These are phyloP conservation scores for Avena sativa DNA, from an alignment of 176 grass and related monocot genomes.

Conservation along the genomic window DNA sequence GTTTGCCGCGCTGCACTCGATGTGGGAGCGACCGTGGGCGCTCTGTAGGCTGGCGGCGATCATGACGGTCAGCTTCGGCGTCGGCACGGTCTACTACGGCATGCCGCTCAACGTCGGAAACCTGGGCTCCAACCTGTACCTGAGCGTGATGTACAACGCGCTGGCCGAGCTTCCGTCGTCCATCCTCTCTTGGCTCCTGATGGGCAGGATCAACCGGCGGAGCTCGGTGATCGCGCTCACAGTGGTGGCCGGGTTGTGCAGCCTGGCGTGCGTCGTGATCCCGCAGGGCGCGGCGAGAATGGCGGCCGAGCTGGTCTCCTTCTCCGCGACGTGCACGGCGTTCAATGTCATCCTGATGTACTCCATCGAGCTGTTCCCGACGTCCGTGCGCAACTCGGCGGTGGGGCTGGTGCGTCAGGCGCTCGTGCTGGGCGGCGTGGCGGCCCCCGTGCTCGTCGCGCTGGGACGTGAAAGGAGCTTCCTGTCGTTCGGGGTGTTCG, in stretches of 20 bases:
- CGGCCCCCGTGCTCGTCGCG: conserved; percentile 72
- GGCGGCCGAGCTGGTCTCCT: conserved; percentile 67
- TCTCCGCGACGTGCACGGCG: conserved; percentile 81
- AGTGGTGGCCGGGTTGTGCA: conserved; percentile 48
- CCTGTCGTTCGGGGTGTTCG: conserved; percentile 82
- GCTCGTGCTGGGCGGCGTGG: conserved; percentile 68
- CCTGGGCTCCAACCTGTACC: conserved; percentile 80
- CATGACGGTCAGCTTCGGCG: conserved; percentile 67
- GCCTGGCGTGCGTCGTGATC: conserved; percentile 61
- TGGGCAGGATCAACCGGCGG: conserved; percentile 64
- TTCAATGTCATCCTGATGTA: conserved; percentile 76
- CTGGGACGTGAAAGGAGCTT: conserved; percentile 65
- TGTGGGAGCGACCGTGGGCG: conserved; percentile 75
- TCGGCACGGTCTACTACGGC: conserved; percentile 87
- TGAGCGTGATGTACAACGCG: conserved; percentile 84
- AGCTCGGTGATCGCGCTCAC: conserved; percentile 59
- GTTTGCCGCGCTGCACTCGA: conserved; percentile 56
- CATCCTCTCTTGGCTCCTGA: conserved; percentile 54
- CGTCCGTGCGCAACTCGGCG: conserved; percentile 80
- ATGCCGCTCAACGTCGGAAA: conserved; percentile 94
- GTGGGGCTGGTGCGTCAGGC: conserved; percentile 73
- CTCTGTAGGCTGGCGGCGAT: conserved; percentile 64
- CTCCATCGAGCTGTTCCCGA: conserved; percentile 91
- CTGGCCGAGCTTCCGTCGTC: conserved; percentile 73
- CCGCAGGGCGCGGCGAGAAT: conserved; percentile 47